A percentile compares a stretch with the other conserved stretches of the same genome.
phyloP scores from a whole-genome alignment of 2,329 filamentous ascomycete species.

The Colletotrichum cordylinicola region DNA sequence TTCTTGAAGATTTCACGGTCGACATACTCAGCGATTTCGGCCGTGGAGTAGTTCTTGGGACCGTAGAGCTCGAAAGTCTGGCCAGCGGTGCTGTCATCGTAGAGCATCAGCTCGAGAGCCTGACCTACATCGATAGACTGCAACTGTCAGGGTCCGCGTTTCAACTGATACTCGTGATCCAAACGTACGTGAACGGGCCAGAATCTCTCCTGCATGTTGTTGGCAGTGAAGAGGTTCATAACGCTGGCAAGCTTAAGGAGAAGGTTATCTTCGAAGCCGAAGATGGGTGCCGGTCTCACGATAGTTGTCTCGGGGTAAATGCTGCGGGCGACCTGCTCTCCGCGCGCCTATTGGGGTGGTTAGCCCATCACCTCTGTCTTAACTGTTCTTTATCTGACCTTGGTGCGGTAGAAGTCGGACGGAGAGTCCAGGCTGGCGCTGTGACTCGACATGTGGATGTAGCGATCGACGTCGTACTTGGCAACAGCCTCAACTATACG shows the following conservation, averaged over 20 bases:
- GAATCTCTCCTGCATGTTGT: conserved; percentile 91
- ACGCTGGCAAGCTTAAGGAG: conserved; percentile 83
- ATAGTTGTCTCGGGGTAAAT: conserved; percentile 98
- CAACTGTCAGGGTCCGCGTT: not conserved
- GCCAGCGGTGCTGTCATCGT: conserved; percentile 87
- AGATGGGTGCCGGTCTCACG: conserved; percentile 91
- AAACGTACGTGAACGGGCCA: conserved; percentile 83
- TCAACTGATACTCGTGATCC: not conserved
- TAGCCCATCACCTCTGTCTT: not conserved
- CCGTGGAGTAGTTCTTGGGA: conserved; percentile 89
- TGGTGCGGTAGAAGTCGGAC: conserved; percentile 91
- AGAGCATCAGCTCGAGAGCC: conserved; percentile 87
- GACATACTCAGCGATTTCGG: conserved; percentile 85
- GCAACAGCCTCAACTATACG: conserved; percentile 93
- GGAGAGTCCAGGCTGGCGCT: conserved; percentile 82
- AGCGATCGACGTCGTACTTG: conserved; percentile 97
- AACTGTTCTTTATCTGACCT: conserved; percentile 55
- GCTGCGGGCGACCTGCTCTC: conserved; percentile 82
- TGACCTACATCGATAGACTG: conserved; percentile 88
- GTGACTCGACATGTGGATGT: conserved; percentile 95
- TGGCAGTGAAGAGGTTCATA: conserved; percentile 85
- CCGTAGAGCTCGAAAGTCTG: conserved; percentile 96
- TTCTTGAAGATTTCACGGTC: conserved; percentile 92
- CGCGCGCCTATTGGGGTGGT: conserved; percentile 61
- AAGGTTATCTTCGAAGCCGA: conserved; percentile 93